Percentiles rank a stretch among this genome's conserved stretches.
Evolutionary conservation across 2,329 filamentous ascomycete genomes (phyloP).

Genomic region (Botrytis galanthina): DNA sequence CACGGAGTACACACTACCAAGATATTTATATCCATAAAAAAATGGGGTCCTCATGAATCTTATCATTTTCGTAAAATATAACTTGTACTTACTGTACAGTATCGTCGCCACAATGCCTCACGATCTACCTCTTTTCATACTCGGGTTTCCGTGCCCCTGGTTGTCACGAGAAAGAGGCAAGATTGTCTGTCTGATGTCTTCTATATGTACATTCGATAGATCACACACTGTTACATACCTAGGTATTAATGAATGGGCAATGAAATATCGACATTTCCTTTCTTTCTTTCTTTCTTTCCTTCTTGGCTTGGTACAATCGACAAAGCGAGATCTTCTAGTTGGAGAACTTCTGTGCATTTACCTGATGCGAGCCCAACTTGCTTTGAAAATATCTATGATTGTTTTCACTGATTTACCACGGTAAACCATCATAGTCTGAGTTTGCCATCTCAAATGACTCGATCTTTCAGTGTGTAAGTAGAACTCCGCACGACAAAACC

Average conservation of each 20-base stretch:
- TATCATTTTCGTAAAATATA: not conserved
- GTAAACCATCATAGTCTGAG: not conserved
- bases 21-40: not conserved
- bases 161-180: not conserved
- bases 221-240: too few species aligned
- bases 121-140: not conserved
- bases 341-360: not conserved
- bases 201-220: not conserved
- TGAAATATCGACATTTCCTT: not conserved
- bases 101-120: not conserved
- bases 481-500: not conserved
- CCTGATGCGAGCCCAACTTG: not conserved
- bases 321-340: too few species aligned
- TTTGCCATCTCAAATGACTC: not conserved
- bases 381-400: too few species aligned
- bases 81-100: not conserved
- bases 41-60: not conserved
- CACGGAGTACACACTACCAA: not conserved
- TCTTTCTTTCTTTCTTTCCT: not conserved
- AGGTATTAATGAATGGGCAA: not conserved
- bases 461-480: too few species aligned
- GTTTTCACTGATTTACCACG: too few species aligned
- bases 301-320: not conserved
- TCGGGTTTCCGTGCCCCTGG: not conserved
- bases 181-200: not conserved